Evolutionary conservation across 1,284 basidiomycete species (phyloP), one percentile per base, ranked within the genome.

Genomic region (Malassezia restricta): DNA sequence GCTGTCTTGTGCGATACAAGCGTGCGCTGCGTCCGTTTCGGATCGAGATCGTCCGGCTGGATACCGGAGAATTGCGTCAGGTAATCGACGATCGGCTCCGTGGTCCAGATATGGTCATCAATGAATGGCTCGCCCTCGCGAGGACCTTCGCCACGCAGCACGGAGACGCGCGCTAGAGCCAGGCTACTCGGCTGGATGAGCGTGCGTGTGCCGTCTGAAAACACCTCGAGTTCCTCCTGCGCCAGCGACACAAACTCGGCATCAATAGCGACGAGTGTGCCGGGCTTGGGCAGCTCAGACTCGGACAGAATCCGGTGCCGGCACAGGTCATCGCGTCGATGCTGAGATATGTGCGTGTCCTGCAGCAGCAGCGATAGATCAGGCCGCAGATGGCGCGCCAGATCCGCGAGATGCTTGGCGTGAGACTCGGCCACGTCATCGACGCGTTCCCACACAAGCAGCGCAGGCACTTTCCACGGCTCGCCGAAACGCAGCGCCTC

Each of bases 201-300:
- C 62, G 87, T 89, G 73, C 89, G 88, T 3, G 87, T 88, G 3
- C 92, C 91, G 65, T 96, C 89, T 0, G 91, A 95, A 8, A 87
- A 82, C 67, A 86, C 86, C 72, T 99, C 92, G 24, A 85, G 84
- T 74, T 98, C 92, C 76, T 96, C 92, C 82, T 88, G 65, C 72
- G 96, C 89, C 78, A 99, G 84, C 14, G 85, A 85, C 6, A 98
- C 91, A 71, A 99, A 98, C 72, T 98, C 94, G 2, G 94, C 89
- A 69, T 98, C 94, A 59, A 99, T 96, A 1, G 91, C 83, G 17
- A 98, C 83, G 40, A 94, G 76, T 3, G 85, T 91, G 3, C 90
- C 92, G 0, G 63, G 58, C 8, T 83, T 83, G 0, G 90, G 92
- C 15, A 94, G 74, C 74, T 96, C 92, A n/a, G 83, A 81, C 14